Evolutionary conservation across 208 protist genomes (phyloP).

Genomic region (Acanthamoeba triangularis): DNA sequence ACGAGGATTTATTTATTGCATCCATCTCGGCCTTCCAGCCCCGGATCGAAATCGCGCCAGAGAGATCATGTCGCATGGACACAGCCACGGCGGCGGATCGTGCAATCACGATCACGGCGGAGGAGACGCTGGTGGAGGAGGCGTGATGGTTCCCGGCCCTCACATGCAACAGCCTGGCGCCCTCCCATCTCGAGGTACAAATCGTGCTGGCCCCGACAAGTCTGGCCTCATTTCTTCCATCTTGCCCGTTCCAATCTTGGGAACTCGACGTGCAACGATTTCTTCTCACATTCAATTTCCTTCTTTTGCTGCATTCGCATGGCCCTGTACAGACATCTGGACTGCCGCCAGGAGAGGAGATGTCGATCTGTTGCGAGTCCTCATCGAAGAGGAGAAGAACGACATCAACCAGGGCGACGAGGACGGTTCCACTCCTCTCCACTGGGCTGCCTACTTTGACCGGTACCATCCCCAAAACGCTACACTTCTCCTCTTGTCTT

Average conservation of each 20-base stretch:
- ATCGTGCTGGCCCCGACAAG: too few species aligned
- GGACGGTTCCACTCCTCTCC: constrained; percentile 29
- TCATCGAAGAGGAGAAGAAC: constrained; percentile 48
- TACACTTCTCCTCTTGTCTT: neutral
- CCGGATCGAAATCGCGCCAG: neutral
- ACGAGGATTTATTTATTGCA: neutral
- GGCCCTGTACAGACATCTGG: neutral
- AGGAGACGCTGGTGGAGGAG: neutral
- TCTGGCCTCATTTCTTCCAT: neutral
- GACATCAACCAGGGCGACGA: neutral
- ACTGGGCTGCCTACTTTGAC: constrained; percentile 59
- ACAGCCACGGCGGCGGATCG: constrained; percentile 46
- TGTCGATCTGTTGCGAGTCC: neutral
- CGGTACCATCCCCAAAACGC: neutral
- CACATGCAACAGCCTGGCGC: neutral
- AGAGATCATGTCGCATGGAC: constrained; percentile 34
- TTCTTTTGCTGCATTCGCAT: neutral
- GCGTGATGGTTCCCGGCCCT: neutral
- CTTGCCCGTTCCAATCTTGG: neutral
- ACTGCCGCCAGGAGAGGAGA: constrained; percentile 18
- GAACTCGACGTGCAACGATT: neutral
- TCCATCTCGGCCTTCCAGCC: neutral
- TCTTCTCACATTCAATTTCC: neutral
- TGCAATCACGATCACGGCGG: constrained; percentile 10
- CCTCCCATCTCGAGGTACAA: neutral